Evolutionary conservation across 345 rosid genomes (phyloP).

Genomic region (Camelina hispida): DNA sequence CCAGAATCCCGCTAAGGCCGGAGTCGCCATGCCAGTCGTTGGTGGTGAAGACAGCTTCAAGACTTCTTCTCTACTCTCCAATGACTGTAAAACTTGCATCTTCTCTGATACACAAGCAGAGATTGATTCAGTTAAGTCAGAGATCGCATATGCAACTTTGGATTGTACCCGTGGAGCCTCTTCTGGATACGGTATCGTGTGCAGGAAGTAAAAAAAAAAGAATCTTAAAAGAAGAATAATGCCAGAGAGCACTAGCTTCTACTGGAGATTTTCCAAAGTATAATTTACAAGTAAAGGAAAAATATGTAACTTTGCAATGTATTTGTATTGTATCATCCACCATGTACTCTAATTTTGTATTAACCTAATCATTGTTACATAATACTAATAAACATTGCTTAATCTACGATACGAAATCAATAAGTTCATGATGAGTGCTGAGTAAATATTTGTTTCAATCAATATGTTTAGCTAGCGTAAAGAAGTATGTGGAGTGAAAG

Average conservation of each 20-base stretch:
- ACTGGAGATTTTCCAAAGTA: slow-evolving; percentile 25
- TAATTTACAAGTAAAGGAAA: slow-evolving; percentile 9
- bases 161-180: slow-evolving; percentile 58
- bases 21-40: slow-evolving; percentile 64
- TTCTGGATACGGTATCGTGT: slow-evolving; percentile 61
- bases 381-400: neutral
- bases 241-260: slow-evolving; percentile 39
- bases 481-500: no score
- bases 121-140: slow-evolving; percentile 26
- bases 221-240: slow-evolving; percentile 30
- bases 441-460: neutral
- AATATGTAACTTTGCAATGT: slow-evolving; percentile 7
- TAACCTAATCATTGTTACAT: slow-evolving; percentile 21
- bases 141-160: slow-evolving; percentile 47
- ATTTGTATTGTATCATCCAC: slow-evolving; percentile 29
- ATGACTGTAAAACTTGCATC: slow-evolving; percentile 51
- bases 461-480: neutral
- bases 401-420: neutral
- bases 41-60: slow-evolving; percentile 67
- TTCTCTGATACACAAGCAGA: slow-evolving; percentile 41
- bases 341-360: slow-evolving; percentile 9
- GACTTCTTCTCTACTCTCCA: slow-evolving; percentile 56
- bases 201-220: slow-evolving; percentile 48
- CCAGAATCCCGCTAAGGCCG: slow-evolving; percentile 65
- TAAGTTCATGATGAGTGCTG: neutral